Base-by-base conservation (phyloP, 2,329 filamentous ascomycete species). In the Leptodontidium sp. region DNA sequence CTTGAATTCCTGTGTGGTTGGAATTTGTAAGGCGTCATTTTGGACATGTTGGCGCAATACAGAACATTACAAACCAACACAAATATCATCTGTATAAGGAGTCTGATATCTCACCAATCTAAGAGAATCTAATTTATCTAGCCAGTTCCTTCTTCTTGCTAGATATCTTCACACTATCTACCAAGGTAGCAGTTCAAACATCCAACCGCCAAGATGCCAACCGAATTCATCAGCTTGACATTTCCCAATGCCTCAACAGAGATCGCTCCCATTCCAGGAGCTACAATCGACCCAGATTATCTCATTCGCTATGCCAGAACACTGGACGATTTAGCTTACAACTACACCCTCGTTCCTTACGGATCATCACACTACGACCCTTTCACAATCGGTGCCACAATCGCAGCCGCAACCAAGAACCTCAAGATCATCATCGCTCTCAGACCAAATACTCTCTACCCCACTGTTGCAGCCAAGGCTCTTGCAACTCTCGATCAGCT, bases 311-410 rank as follows among this genome's bases (percentile, higher is more conserved):
- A 90, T 73, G 84, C 86, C 15, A 82, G 85, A 26, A 82, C 81
- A 4, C 81, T 89, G 1, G 87, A 90, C 70, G 87, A 89, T 74
- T 86, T 88, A 75, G 84, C 78, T 57, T 89, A 84, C 81, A 87
- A 88, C 77, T 89, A 89, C 76, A 90, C 87, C 0, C 82, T 90
- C 1, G 82, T 89, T 17, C 87, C 87, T 0, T 89, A 90, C 70
- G 83, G 84, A 62, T 88, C 87, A 0, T 82, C 82, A 1, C 84
- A 77, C 11, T 87, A 82, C 67, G 86, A 88, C 71, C 86, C 86
- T 0, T 89, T 85, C 78, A 89, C 87, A 5, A 81, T 86, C 12
- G 87, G 86, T 26, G 86, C 87, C 0, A 88, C 85, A 15, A 88
- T 90, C 67, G 83, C 84, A 0, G 78, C 87, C 0, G 81, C 80